Percentiles rank a stretch among this genome's conserved stretches.
Conservation (phyloP, 331 rosid species). For the Spiraea crenata region DNA sequence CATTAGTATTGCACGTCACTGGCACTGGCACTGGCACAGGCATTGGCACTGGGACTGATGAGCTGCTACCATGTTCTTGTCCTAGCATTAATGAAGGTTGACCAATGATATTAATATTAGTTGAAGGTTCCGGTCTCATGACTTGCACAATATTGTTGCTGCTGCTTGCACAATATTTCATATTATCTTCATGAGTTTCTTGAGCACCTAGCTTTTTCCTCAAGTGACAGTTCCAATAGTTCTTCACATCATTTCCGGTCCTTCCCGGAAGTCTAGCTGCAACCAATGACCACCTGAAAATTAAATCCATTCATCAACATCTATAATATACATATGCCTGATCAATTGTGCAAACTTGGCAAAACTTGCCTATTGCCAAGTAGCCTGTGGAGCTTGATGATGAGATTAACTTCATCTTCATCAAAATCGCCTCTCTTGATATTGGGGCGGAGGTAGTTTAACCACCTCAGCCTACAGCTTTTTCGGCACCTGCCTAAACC, state of each 20-base stretch:
- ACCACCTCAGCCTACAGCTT: slow-evolving; percentile 68
- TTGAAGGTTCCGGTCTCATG: no score
- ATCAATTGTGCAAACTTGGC: slow-evolving; percentile 24
- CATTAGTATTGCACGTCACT: slow-evolving; percentile 21
- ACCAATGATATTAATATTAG: no score
- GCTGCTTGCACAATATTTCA: slow-evolving; percentile 6
- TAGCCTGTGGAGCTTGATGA: slow-evolving; percentile 55
- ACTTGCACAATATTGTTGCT: slow-evolving; percentile 17
- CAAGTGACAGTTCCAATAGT: slow-evolving; percentile 72
- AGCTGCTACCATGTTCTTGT: slow-evolving; percentile 30
- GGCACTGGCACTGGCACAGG: slow-evolving; percentile 10
- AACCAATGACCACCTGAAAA: slow-evolving; percentile 61
- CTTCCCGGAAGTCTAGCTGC: slow-evolving; percentile 75
- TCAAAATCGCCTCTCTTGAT: slow-evolving; percentile 62
- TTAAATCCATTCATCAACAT: neutral
- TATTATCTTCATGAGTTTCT: slow-evolving; percentile 20
- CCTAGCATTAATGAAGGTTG: slow-evolving; percentile 18
- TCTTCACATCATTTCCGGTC: slow-evolving; percentile 68
- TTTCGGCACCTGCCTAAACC: slow-evolving; percentile 63
- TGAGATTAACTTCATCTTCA: slow-evolving; percentile 53
- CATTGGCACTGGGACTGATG: slow-evolving; percentile 15
- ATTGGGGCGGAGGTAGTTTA: slow-evolving; percentile 64
- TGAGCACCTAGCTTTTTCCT: slow-evolving; percentile 43
- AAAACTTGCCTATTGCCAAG: slow-evolving; percentile 56
- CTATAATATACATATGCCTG: no score